These are phyloP conservation scores for Pyrenochaeta sp. DNA, from an alignment of 2,329 filamentous ascomycete genomes.

Conservation along the genomic window DNA sequence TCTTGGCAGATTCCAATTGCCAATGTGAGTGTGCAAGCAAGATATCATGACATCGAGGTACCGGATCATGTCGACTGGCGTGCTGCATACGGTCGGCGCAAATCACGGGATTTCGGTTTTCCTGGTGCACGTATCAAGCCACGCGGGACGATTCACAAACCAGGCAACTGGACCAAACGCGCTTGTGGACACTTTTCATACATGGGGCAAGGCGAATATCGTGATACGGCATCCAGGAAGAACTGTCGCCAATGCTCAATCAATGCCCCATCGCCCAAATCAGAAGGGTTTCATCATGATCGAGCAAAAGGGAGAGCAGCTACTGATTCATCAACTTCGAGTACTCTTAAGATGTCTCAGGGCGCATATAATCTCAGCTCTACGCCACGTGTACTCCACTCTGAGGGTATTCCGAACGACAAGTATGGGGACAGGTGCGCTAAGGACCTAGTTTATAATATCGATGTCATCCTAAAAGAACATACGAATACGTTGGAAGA, in stretches of 20 bases:
- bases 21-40: slow-evolving; percentile 21
- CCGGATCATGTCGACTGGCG: slow-evolving; percentile 40
- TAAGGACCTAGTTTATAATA: slow-evolving; percentile 48
- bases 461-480: slow-evolving; percentile 53
- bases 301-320: slow-evolving; percentile 15
- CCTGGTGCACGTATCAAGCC: slow-evolving; percentile 42
- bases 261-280: slow-evolving; percentile 9
- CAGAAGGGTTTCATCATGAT: slow-evolving; percentile 7
- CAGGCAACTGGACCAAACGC: slow-evolving; percentile 37
- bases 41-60: slow-evolving; percentile 25
- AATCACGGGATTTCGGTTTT: slow-evolving; percentile 45
- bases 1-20: slow-evolving; percentile 9
- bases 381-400: slow-evolving; percentile 20
- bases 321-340: slow-evolving; percentile 23
- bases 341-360: slow-evolving; percentile 9
- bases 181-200: slow-evolving; percentile 42
- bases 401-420: slow-evolving; percentile 23
- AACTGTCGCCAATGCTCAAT: slow-evolving; percentile 33
- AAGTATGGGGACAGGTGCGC: slow-evolving; percentile 38
- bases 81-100: slow-evolving; percentile 41
- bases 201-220: slow-evolving; percentile 17
- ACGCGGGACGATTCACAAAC: slow-evolving; percentile 25
- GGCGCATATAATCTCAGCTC: background rate
- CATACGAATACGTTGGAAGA: slow-evolving; percentile 49
- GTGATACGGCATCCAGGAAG: slow-evolving; percentile 21